phyloP scores from a whole-genome alignment of 441 rosid genomes.

The Pelargonium exstipulatum region DNA sequence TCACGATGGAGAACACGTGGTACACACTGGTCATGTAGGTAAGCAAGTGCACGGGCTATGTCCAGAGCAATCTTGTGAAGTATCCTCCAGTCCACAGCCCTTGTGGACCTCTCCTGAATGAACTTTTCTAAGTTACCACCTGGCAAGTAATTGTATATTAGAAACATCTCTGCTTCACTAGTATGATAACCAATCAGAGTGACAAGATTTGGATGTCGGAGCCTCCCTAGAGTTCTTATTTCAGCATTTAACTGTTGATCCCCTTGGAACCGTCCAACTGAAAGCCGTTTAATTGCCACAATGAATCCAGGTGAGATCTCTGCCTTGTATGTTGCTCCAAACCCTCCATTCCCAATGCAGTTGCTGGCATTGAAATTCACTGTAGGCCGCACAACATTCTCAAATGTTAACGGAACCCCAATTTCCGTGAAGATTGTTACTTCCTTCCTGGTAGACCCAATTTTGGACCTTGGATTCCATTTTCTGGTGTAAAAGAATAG shows the following conservation, averaged over 20 bases:
- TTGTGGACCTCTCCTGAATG: slow-evolving; percentile 67
- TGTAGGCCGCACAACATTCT: slow-evolving; percentile 66
- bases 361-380: slow-evolving; percentile 69
- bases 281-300: slow-evolving; percentile 72
- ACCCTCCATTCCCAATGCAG: slow-evolving; percentile 83
- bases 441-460: slow-evolving; percentile 50
- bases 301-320: slow-evolving; percentile 55
- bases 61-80: slow-evolving; percentile 80
- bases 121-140: slow-evolving; percentile 83
- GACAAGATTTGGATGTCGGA: slow-evolving; percentile 69
- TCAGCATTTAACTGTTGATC: slow-evolving; percentile 77
- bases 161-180: slow-evolving; percentile 85
- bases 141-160: slow-evolving; percentile 74
- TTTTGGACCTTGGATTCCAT: slow-evolving; percentile 46
- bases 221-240: slow-evolving; percentile 64
- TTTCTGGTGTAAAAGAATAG: slow-evolving; percentile 53
- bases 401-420: slow-evolving; percentile 56
- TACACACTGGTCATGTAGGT: slow-evolving; percentile 72
- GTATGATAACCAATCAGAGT: slow-evolving; percentile 78
- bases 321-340: slow-evolving; percentile 75
- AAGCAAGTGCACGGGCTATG: slow-evolving; percentile 71
- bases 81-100: slow-evolving; percentile 52
- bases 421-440: slow-evolving; percentile 56
- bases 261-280: slow-evolving; percentile 80
- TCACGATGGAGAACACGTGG: slow-evolving; percentile 88